phyloP scores from a whole-genome alignment of 73 alveolate genomes.

The Paramecium caudatum region DNA sequence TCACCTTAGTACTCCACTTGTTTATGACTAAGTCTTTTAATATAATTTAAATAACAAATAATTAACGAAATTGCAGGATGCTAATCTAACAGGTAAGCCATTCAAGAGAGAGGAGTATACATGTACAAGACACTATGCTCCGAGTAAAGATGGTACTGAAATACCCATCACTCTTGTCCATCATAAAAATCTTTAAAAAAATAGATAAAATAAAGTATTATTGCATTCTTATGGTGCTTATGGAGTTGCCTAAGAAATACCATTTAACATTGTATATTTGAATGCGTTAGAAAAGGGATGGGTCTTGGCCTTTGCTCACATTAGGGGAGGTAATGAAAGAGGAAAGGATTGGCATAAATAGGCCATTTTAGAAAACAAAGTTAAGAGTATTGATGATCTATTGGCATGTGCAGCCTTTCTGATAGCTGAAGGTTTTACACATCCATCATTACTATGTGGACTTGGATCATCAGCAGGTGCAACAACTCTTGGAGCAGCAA shows the following conservation, averaged over 20 bases:
- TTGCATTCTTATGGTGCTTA: constrained; percentile 91
- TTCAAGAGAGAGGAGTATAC: constrained; percentile 79
- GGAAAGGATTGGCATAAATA: constrained; percentile 92
- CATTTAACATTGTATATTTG: constrained; percentile 81
- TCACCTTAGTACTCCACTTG: constrained; percentile 83
- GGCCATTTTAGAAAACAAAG: constrained; percentile 84
- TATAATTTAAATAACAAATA: constrained; percentile 77
- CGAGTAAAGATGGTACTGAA: constrained; percentile 87
- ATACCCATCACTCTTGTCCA: constrained; percentile 86
- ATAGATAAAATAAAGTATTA: constrained; percentile 76
- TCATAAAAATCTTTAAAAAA: constrained; percentile 68
- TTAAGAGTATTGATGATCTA: constrained; percentile 82
- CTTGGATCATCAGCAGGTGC: constrained; percentile 96
- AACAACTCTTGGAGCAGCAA: constrained; percentile 83
- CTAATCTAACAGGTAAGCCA: constrained; percentile 82
- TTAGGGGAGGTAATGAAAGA: constrained; percentile 94
- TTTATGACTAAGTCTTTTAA: constrained; percentile 78
- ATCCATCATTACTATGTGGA: constrained; percentile 89
- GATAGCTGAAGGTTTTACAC: constrained; percentile 85
- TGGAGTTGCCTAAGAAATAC: constrained; percentile 81
- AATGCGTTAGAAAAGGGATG: constrained; percentile 92
- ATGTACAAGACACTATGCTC: constrained; percentile 81
- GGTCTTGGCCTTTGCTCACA: constrained; percentile 91
- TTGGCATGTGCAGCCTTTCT: constrained; percentile 84
- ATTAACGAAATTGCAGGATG: constrained; percentile 69